Base-by-base conservation (phyloP, 768 basidiomycete genomes). In the Lactarius vividus region DNA sequence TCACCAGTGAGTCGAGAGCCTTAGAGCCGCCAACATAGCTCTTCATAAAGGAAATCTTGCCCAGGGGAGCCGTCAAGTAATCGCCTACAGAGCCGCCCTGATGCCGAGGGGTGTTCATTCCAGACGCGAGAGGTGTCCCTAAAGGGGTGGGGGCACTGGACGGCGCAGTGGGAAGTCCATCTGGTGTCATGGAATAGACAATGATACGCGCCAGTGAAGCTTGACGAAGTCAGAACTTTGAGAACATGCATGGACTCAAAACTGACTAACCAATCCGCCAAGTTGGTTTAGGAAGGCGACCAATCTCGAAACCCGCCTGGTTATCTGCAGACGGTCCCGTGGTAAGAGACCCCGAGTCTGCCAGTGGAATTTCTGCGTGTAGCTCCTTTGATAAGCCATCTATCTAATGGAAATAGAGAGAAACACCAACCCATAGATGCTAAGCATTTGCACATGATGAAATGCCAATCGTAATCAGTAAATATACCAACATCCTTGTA, bases 381-480 rank as follows among this genome's bases (percentile, higher is more conserved):
- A n/a, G 31, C 59, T 57, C 65, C 35, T 64, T 57, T 35, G 39
- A 59, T 40, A 49, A 53, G 28, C 44, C 57, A 53, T 57, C 20
- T 58, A 61, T 52, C 26, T 20, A 44, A 62, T 10, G 37, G 40
- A 54, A 20, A 54, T 29, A 37, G 39, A 5, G 20, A 57, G 44
- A 33, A 33, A 53, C 44, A 73, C 86, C 67, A 75, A 89, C 88
- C 87, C 89, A 92, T 90, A 4, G 88, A 89, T 9, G 86, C 83
- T 62, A 96, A 79, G 73, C 91, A 92, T 78, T 94, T 94, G 72
- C 88, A 90, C 91, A 96, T 94, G 70, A 96, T 78, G 65, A 88
- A 82, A 70, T 86, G 84, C 86, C 92, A 96, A 72, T 96, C 88
- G 71, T 88, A 83, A 68, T 93, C 88, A 55, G 87, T 86, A 74